Evolutionary conservation across 768 basidiomycete species (phyloP).

Genomic region (Trametes punicea): DNA sequence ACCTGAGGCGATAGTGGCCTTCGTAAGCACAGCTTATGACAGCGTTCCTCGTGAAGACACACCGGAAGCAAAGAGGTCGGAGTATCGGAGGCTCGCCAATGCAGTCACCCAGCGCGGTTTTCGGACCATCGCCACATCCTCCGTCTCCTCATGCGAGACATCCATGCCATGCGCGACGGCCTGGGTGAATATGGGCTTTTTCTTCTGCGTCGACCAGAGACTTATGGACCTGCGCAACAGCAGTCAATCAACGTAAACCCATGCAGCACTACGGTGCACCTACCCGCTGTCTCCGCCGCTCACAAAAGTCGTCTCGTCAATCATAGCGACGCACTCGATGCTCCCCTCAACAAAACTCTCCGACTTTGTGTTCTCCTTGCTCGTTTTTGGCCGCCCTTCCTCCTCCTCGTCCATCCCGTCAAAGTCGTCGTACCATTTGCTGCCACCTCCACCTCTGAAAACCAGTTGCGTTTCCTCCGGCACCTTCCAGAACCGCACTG

Average conservation of each 20-base stretch:
- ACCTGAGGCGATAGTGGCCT: slow-evolving; percentile 47
- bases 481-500: slow-evolving; percentile 94
- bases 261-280: slow-evolving; percentile 32
- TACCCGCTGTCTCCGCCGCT: slow-evolving; percentile 97
- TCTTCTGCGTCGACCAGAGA: slow-evolving; percentile 89
- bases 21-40: slow-evolving; percentile 1
- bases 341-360: slow-evolving; percentile 81
- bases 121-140: slow-evolving; percentile 63
- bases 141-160: slow-evolving; percentile 65
- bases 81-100: slow-evolving; percentile 78
- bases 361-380: slow-evolving; percentile 35
- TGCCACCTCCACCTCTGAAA: slow-evolving; percentile 92
- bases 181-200: slow-evolving; percentile 90
- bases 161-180: slow-evolving; percentile 86
- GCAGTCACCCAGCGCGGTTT: slow-evolving; percentile 92
- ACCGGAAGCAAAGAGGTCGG: slow-evolving; percentile 91
- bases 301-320: slow-evolving; percentile 90
- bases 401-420: slow-evolving; percentile 72
- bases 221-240: slow-evolving; percentile 68
- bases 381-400: slow-evolving; percentile 27
- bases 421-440: slow-evolving; percentile 71
- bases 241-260: background rate
- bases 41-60: slow-evolving; percentile 21
- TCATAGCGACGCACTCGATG: slow-evolving; percentile 89
- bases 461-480: slow-evolving; percentile 93